These are phyloP conservation scores for Abelmoschus esculentus DNA, from an alignment of 345 rosid genomes.

Conservation along the genomic window DNA sequence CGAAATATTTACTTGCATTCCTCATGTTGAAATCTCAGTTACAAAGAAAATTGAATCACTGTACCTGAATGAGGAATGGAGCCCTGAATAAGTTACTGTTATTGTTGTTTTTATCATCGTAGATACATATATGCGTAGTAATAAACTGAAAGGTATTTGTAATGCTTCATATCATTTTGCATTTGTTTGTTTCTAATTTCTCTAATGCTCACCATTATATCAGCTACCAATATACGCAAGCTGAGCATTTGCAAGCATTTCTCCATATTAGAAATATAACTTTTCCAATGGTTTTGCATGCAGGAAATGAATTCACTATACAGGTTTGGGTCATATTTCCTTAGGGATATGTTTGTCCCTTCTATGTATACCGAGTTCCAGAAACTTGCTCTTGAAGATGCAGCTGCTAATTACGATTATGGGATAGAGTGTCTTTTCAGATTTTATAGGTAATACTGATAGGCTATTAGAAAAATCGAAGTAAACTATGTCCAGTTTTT, in stretches of 20 bases:
- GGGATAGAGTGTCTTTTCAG: conserved; percentile 96
- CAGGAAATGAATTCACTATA: conserved; percentile 98
- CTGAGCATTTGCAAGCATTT: neutral
- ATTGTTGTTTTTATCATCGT: neutral
- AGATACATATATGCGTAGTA: neutral
- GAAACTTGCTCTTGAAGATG: conserved; percentile 82
- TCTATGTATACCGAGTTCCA: conserved; percentile 84
- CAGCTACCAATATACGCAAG: neutral
- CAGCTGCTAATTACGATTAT: conserved; percentile 69
- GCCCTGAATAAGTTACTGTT: neutral
- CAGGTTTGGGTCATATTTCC: conserved; percentile 94
- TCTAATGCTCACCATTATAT: neutral
- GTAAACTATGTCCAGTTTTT: too few relatives aligned
- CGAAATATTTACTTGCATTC: neutral
- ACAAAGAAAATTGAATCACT: neutral
- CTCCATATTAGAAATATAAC: neutral
- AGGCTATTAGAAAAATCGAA: too few relatives aligned
- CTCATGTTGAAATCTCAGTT: neutral
- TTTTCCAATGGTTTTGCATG: conserved; percentile 15
- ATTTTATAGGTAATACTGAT: conserved; percentile 67
- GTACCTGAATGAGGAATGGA: neutral
- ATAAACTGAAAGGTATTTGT: neutral
- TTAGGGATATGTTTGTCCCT: conserved; percentile 63
- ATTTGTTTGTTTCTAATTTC: neutral
- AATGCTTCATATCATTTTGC: neutral